phyloP scores from a whole-genome alignment of 2,329 filamentous ascomycete genomes.

The Trichoderma sp. region DNA sequence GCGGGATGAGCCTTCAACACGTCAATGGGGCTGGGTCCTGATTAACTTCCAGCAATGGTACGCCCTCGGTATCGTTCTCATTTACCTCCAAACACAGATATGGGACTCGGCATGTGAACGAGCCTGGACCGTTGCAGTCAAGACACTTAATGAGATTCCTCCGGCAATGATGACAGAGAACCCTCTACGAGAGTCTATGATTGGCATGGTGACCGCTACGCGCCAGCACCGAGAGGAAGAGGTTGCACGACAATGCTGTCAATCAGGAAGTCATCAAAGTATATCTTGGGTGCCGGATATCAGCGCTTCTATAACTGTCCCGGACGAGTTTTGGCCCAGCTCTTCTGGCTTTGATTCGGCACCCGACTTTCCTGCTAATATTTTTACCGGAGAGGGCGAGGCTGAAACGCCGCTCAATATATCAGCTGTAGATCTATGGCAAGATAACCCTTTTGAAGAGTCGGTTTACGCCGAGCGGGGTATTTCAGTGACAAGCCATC shows the following conservation, averaged over 20 bases:
- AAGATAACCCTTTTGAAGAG: no score
- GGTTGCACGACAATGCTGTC: background rate
- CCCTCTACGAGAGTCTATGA: background rate
- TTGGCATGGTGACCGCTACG: background rate
- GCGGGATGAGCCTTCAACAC: background rate
- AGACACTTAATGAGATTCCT: background rate
- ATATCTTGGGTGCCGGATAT: background rate
- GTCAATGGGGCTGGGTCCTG: slow-evolving; percentile 8
- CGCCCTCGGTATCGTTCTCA: background rate
- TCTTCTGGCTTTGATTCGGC: no score
- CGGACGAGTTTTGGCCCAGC: no score
- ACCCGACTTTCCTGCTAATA: no score
- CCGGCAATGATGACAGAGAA: slow-evolving; percentile 19
- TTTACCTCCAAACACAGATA: slow-evolving; percentile 1
- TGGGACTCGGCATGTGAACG: slow-evolving; percentile 8
- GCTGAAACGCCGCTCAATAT: no score
- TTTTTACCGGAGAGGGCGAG: no score
- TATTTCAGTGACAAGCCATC: no score
- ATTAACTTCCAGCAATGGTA: slow-evolving; percentile 10
- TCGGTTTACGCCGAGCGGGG: no score
- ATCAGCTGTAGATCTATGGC: no score
- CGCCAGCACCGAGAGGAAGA: slow-evolving; percentile 2
- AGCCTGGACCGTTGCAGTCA: background rate
- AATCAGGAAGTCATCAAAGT: background rate
- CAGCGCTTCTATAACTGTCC: no score